Evolutionary conservation across 2,329 filamentous ascomycete species (phyloP), one percentile per base, ranked within the genome.

Genomic region (Magnaporthiopsis poae): DNA sequence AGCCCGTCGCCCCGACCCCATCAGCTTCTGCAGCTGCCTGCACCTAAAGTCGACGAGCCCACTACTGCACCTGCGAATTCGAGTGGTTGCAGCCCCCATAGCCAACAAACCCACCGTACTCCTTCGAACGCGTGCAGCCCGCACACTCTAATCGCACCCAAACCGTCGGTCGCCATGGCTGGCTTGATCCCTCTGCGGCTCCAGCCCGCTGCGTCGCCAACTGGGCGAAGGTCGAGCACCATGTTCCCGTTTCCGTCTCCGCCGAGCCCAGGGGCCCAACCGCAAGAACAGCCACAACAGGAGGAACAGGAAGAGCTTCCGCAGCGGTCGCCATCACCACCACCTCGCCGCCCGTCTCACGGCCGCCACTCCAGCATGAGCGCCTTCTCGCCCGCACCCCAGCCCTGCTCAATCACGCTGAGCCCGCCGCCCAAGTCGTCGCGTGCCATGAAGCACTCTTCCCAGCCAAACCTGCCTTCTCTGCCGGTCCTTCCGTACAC

Each of bases 401-500:
- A 9, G n/a, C 63, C 13, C 13, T 18, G 13, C 5, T 13, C 39
- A 5, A 46, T 46, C 15, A 18, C 15, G 39, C 5, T 12, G 35
- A 46, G 36, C 27, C 2, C 67, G 67, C 35, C 68, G 64, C 36
- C 60, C 61, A 25, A 66, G 68, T 12, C 15, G 60, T 68, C 70
- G 8, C 74, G 70, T 60, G 65, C 67, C 7, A 29, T 69, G 56
- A 72, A 72, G 65, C 71, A 72, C 21, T 63, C 70, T 9, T 73
- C 74, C 0, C 65, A 70, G 9, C 63, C 70, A 2, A 35, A 64
- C 2, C 67, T 67, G 0, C 3, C 68, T 4, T 35, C 36, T 13
- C 61, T 70, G 29, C 63, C 70, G 13, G 72, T 73, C 11, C 72
- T 82, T 13, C 81, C 82, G 2, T 78, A 77, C 67, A 83, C 80